These are phyloP conservation scores for Cercospora canescens DNA, from an alignment of 2,329 filamentous ascomycete genomes.

Conservation along the genomic window DNA sequence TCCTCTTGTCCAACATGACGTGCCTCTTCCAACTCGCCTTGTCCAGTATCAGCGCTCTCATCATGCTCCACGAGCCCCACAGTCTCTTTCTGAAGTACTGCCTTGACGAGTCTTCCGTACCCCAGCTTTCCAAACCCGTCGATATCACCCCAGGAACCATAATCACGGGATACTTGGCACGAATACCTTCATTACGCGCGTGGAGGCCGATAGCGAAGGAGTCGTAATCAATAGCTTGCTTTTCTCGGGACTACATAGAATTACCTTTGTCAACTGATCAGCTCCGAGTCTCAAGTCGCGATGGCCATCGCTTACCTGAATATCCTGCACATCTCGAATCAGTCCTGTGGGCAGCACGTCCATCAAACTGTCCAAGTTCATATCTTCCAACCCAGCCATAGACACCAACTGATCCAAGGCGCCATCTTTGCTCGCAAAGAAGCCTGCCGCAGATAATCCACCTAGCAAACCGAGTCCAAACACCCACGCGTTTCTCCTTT, in stretches of 20 bases:
- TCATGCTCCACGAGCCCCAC: constrained; percentile 99
- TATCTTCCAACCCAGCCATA: constrained; percentile 67
- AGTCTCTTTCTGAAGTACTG: constrained; percentile 92
- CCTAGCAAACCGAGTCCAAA: constrained; percentile 89
- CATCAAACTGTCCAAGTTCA: constrained; percentile 81
- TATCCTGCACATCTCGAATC: constrained; percentile 79
- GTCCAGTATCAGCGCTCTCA: constrained; percentile 88
- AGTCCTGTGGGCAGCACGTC: constrained; percentile 87
- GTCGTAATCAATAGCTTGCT: constrained; percentile 87
- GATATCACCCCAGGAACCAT: constrained; percentile 99
- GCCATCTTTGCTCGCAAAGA: constrained; percentile 87
- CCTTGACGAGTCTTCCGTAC: constrained; percentile 78
- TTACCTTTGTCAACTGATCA: constrained; percentile 34
- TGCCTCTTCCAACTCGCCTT: constrained; percentile 94
- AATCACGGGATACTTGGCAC: constrained; percentile 82
- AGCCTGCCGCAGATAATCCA: constrained; percentile 81
- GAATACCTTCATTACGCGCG: constrained; percentile 75
- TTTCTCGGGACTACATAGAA: constrained; percentile 70
- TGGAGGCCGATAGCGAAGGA: constrained; percentile 89
- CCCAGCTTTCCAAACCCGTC: constrained; percentile 95
- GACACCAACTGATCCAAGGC: constrained; percentile 64
- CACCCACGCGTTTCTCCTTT: constrained; percentile 76
- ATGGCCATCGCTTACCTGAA: constrained; percentile 61
- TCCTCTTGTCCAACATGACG: constrained; percentile 92
- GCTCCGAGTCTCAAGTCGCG: constrained; percentile 3